A percentile compares a stretch with the other conserved stretches of the same genome.
Evolutionary conservation across 1,284 basidiomycete genomes (phyloP).

Genomic region (Ceratobasidium sp.): DNA sequence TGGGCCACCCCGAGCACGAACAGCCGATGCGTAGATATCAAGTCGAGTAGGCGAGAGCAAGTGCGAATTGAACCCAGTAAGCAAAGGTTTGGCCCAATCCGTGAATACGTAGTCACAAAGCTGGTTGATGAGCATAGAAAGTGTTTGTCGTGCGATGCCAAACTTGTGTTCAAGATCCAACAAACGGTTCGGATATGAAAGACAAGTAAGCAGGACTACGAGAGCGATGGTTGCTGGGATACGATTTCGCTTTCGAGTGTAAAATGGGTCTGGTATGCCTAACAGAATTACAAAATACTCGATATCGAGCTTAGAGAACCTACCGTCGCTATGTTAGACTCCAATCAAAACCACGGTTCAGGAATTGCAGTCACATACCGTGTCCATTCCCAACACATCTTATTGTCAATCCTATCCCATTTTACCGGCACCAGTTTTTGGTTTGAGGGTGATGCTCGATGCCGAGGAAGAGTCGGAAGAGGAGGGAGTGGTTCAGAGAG

Average conservation of each 20-base stretch:
- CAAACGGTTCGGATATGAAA: neutral
- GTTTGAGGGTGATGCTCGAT: neutral
- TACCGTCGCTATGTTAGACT: neutral
- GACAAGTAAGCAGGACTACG: neutral
- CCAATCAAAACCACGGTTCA: neutral
- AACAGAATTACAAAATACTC: neutral
- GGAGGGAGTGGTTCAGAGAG: neutral
- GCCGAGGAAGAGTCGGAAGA: neutral
- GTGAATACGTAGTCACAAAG: neutral
- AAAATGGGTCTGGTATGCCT: slow-evolving; percentile 8
- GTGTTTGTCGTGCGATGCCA: neutral
- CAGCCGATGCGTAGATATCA: slow-evolving; percentile 5
- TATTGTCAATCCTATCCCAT: neutral
- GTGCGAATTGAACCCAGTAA: neutral
- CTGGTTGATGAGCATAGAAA: slow-evolving; percentile 2
- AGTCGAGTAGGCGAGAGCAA: slow-evolving; percentile 9
- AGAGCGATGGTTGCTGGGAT: neutral
- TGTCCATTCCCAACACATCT: slow-evolving; percentile 8
- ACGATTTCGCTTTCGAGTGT: neutral
- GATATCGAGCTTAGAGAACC: neutral
- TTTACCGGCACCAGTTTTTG: neutral
- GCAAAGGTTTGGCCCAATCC: neutral
- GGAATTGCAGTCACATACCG: neutral
- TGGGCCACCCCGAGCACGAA: neutral
- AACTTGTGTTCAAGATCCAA: neutral